A percentile compares a stretch with the other conserved stretches of the same genome.
Conservation (phyloP, 495 filamentous ascomycete genomes). For the Xylaria flabelliformis region DNA sequence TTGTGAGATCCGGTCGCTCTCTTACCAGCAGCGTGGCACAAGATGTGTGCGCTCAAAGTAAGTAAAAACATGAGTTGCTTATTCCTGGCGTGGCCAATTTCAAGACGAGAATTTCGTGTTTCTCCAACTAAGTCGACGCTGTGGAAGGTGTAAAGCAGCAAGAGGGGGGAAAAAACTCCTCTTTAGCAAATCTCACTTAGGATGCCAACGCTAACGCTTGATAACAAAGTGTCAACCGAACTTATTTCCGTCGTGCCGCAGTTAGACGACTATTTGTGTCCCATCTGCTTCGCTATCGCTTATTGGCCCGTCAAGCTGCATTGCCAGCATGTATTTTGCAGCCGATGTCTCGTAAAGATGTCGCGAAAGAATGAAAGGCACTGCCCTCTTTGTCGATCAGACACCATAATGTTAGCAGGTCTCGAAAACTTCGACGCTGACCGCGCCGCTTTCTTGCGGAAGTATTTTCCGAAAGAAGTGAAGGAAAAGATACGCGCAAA, state of each 20-base stretch:
- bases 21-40: slow-evolving; percentile 66
- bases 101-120: not conserved
- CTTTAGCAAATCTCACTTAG: not conserved
- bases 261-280: slow-evolving; percentile 73
- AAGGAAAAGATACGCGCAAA: slow-evolving; percentile 68
- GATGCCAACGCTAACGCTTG: slow-evolving; percentile 7
- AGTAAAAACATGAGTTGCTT: not conserved
- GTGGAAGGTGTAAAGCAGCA: not conserved
- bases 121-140: not conserved
- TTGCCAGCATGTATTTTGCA: slow-evolving; percentile 74
- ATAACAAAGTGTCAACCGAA: slow-evolving; percentile 60
- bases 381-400: slow-evolving; percentile 72
- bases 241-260: slow-evolving; percentile 72
- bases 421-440: slow-evolving; percentile 65
- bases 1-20: slow-evolving; percentile 55
- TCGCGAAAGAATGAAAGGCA: slow-evolving; percentile 62
- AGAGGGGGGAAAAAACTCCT: too few relatives aligned
- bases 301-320: slow-evolving; percentile 70
- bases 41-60: slow-evolving; percentile 62
- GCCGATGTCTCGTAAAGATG: slow-evolving; percentile 73
- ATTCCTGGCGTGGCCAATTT: not conserved
- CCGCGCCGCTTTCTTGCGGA: slow-evolving; percentile 64
- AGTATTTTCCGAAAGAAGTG: slow-evolving; percentile 74
- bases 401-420: slow-evolving; percentile 65
- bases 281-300: slow-evolving; percentile 71